Conservation (phyloP, 2,329 filamentous ascomycete species). For the Trichoderma sp. region DNA sequence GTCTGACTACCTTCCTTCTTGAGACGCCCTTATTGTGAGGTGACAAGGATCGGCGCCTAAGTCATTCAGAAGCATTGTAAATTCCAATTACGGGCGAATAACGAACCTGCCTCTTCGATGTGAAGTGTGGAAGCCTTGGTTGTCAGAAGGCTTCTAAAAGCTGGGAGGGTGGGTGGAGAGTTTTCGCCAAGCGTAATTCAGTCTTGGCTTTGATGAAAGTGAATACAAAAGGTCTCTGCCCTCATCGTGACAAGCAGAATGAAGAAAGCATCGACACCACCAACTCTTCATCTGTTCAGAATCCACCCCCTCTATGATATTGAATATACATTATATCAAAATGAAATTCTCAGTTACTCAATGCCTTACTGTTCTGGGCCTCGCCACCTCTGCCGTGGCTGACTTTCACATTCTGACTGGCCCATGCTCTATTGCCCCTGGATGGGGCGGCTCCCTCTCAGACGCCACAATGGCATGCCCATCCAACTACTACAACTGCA, state of each 20-base stretch:
- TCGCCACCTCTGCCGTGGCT: not conserved
- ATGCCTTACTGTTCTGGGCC: not conserved
- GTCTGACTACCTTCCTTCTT: not conserved
- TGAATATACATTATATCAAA: too few relatives aligned
- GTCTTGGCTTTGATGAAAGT: not conserved
- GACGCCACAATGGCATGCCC: not conserved
- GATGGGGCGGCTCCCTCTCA: not conserved
- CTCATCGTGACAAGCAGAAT: too few relatives aligned
- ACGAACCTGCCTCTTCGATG: not conserved
- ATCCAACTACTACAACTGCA: constrained; percentile 12
- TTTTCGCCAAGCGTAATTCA: not conserved
- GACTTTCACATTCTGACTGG: constrained; percentile 10
- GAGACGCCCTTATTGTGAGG: not conserved
- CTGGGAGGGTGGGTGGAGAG: not conserved
- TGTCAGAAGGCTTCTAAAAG: not conserved
- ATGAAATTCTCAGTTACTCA: constrained; percentile 3
- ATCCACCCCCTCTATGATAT: not conserved
- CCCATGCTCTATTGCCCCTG: constrained; percentile 11
- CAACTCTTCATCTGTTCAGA: not conserved
- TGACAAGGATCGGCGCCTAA: not conserved
- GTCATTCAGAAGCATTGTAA: not conserved
- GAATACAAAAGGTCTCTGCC: not conserved
- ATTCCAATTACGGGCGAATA: not conserved
- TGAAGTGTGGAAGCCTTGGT: not conserved
- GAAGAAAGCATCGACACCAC: not conserved